Conservation (phyloP, 805 yeast species). For the Wickerhamiella galacta region DNA sequence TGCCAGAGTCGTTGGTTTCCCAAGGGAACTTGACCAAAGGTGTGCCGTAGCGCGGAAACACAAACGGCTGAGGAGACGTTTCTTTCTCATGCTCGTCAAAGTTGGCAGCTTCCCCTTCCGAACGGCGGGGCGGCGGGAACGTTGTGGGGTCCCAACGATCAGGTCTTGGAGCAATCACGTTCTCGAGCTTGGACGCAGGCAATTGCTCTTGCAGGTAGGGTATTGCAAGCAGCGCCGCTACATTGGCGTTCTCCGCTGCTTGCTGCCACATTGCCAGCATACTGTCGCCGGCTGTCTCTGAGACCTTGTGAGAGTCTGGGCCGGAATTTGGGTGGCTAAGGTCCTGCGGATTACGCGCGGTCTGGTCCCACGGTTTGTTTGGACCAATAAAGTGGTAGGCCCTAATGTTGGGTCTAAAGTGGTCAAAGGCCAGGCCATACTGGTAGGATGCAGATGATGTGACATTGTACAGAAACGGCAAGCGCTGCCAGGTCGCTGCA, state of each 20-base stretch:
- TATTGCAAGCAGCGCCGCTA: neutral
- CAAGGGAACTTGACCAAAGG: conserved; percentile 13
- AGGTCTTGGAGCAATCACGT: conserved; percentile 10
- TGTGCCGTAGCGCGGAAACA: conserved; percentile 12
- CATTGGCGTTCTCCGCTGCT: neutral
- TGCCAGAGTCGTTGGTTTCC: conserved; percentile 7
- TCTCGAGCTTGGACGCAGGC: conserved; percentile 3
- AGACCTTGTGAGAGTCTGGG: neutral
- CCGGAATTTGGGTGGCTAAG: neutral
- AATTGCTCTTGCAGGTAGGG: no score
- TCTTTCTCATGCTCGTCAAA: conserved; percentile 3
- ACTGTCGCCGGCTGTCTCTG: neutral
- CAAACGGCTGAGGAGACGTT: conserved; percentile 5
- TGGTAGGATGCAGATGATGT: conserved; percentile 49
- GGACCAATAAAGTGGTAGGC: conserved; percentile 26
- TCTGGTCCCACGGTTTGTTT: conserved; percentile 24
- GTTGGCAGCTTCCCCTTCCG: conserved; percentile 6
- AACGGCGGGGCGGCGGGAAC: conserved; percentile 12
- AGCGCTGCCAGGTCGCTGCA: conserved; percentile 39
- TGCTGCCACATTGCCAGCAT: neutral
- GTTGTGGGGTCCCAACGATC: conserved; percentile 13
- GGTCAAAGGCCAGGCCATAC: conserved; percentile 50
- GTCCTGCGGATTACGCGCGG: conserved; percentile 1
- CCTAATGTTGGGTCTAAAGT: conserved; percentile 30
- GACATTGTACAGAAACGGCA: conserved; percentile 75